Evolutionary conservation across 2,329 filamentous ascomycete genomes (phyloP).

Genomic region (Coniochaeta ligniaria): DNA sequence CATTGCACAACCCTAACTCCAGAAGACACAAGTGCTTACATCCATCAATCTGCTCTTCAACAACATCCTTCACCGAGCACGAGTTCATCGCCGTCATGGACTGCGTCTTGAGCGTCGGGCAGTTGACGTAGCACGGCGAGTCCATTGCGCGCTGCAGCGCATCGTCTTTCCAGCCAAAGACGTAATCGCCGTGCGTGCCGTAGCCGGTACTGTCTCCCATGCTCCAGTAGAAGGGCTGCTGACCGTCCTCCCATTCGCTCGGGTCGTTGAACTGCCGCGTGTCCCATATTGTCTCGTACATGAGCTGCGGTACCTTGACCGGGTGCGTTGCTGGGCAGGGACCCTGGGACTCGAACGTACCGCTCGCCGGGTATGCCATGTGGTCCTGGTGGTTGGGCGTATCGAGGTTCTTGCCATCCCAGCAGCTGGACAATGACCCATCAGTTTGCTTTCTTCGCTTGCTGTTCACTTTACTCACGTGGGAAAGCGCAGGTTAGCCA

Average conservation of each 20-base stretch:
- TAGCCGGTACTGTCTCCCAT: conserved; percentile 7
- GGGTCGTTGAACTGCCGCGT: conserved; percentile 21
- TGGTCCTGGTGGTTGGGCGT: conserved; percentile 31
- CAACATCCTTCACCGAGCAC: neutral
- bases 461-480: conserved; percentile 9
- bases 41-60: neutral
- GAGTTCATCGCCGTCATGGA: neutral
- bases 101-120: conserved; percentile 11
- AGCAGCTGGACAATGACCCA: conserved; percentile 23
- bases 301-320: conserved; percentile 27
- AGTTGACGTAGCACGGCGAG: conserved; percentile 9
- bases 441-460: neutral
- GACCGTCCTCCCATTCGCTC: conserved; percentile 22
- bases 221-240: conserved; percentile 15
- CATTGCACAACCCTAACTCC: neutral
- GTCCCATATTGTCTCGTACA: conserved; percentile 25
- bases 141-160: conserved; percentile 13
- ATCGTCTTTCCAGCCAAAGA: conserved; percentile 12
- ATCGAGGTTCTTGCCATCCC: conserved; percentile 36
- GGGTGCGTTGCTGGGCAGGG: conserved; percentile 23
- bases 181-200: conserved; percentile 12
- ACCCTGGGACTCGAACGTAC: conserved; percentile 16
- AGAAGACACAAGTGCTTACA: neutral
- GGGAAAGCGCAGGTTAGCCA: conserved; percentile 36
- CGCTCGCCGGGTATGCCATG: conserved; percentile 22